phyloP scores from a whole-genome alignment of 2,329 filamentous ascomycete species.

The Diplodia seriata region DNA sequence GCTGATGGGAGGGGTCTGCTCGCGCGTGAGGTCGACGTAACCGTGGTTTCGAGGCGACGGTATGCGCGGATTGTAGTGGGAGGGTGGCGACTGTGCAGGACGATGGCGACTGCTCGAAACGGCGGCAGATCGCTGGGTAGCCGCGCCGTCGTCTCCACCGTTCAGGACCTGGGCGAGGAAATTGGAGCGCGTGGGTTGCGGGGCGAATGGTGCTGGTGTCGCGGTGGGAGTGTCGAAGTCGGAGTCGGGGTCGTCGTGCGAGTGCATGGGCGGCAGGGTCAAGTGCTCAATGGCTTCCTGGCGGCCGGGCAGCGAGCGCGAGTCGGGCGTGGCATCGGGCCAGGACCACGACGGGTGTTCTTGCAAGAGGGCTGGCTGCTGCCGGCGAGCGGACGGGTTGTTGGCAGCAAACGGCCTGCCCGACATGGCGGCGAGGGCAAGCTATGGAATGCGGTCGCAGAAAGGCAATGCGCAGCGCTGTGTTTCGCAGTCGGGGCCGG shows the following conservation, averaged over 20 bases:
- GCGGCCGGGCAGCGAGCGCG: constrained; percentile 1
- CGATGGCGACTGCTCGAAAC: constrained; percentile 17
- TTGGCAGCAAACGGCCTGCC: constrained; percentile 10
- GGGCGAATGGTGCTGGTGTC: neutral
- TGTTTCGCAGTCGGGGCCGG: neutral
- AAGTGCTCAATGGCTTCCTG: neutral
- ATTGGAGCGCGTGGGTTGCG: constrained; percentile 12
- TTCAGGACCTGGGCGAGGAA: constrained; percentile 45
- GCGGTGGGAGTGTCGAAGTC: neutral
- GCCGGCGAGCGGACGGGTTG: neutral
- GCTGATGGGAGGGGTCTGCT: constrained; percentile 28
- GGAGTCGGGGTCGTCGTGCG: neutral
- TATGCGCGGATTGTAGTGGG: constrained; percentile 1
- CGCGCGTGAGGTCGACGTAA: constrained; percentile 45
- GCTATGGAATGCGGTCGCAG: constrained; percentile 7
- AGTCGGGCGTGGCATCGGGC: neutral
- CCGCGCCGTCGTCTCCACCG: constrained; percentile 34
- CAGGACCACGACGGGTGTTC: constrained; percentile 3
- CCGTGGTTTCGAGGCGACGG: constrained; percentile 36
- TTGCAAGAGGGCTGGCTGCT: neutral
- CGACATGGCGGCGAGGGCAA: constrained; percentile 22
- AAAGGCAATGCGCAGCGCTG: neutral
- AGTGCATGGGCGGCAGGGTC: constrained; percentile 14
- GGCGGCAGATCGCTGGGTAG: constrained; percentile 13
- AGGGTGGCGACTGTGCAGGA: constrained; percentile 33